Base-by-base conservation (phyloP, 805 yeast genomes). In the Starmerella roubikii region DNA sequence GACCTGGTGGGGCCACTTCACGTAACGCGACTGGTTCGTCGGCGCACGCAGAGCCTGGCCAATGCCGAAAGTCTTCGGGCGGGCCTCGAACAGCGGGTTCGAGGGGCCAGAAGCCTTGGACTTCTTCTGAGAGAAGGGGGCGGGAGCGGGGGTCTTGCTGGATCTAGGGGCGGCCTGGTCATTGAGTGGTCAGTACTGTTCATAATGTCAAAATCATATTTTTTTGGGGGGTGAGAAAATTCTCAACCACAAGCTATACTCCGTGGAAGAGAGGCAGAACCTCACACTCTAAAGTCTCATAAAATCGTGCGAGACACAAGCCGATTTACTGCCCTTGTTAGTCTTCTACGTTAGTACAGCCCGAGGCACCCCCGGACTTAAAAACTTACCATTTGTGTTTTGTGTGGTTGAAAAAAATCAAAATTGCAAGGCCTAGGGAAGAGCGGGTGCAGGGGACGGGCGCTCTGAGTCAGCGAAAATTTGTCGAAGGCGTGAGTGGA, bases 1-100 rank as follows among this genome's bases (percentile, higher is more conserved):
- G 56, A 88, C 93, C 66, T 88, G 85, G 70, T 80, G 91, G 64
- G 98, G 98, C 98, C 98, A 91, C 71, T 81, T 91, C 64, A 88
- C 97, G 67, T 82, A 86, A 70, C 97, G 85, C 48, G 93, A 72
- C 64, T 91, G 76, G 78, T 91, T 83, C 71, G 88, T 78, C 75
- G 79, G 84, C 66, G 78, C 94, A 71, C 88, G 97, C 58, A 88
- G 60, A 53, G 78, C 71, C 74, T 91, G 97, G 60, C 98, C 98
- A 59, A 91, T 79, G 69, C 97, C 97, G 62, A 78, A 88, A 72
- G 76, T 78, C 72, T 78, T 79, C 66, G 95, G 93, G 54, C 84
- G 72, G 50, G 93, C 68, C 67, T 81, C 93, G 61, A 83, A 67
- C 65, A 86, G 72, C 58, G 95, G 94, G 71, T 69, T 59, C 50